Base-by-base conservation (phyloP, 106 monocot species). In the Platanthera guangdongensis region DNA sequence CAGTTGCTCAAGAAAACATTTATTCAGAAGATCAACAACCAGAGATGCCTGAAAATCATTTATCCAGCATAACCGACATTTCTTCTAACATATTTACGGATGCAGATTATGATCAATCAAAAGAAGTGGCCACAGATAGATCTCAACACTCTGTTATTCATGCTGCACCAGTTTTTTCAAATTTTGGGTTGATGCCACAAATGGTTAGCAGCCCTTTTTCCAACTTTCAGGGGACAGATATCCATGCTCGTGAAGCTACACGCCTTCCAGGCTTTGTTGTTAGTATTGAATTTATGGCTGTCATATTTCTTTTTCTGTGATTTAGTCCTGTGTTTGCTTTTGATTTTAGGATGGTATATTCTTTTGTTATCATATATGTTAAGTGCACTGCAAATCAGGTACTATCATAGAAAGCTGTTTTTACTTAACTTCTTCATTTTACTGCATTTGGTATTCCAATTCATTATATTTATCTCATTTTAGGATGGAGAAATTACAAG, bases 251-350 rank as follows among this genome's bases (percentile, higher is more conserved):
- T 80, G 88, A 88, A 25, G 52, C 74, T 14, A 77, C 86, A 77
- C 83, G 77, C 30, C 32, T 85, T 14, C 76, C 88, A 68, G 80
- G 83, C 74, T 91, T 87, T 82, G 69, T 91, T 57, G 94, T 91
- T 84, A 83, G 87, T 80, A 25, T 51, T 82, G 13, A 49, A 72
- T 2, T n/a, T 72, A 16, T 51, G 47, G 18, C 8, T 8, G 18
- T 50, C 50, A 51, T 21, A 21, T 72, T 32, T 65, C 12, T 30
- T 11, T 65, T 65, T 30, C 11, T 65, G 10, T 11, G 12, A 10
- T 65, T 65, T n/a, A 59, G 15, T 39, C 39, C 2, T 59, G 30
- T 32, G 9, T 65, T 65, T n/a, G n/a, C n/a, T n/a, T n/a, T n/a
- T n/a, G n/a, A n/a, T n/a, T n/a, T n/a, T 28, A 65, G 65, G 25